Conservation (phyloP, 345 rosid genomes). For the Turnera subulata region DNA sequence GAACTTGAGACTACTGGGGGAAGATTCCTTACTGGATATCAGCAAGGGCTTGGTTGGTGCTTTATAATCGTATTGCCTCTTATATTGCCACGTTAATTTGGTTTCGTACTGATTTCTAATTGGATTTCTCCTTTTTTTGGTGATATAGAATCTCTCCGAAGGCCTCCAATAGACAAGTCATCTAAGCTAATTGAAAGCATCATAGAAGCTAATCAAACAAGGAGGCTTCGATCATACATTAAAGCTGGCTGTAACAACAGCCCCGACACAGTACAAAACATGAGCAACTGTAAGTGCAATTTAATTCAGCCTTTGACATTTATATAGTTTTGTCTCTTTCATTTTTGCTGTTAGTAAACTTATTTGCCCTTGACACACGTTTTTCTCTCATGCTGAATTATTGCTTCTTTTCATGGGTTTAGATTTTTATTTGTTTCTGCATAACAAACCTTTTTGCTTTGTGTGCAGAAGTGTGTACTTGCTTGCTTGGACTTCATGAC, state of each 20-base stretch:
- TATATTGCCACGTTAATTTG: not conserved
- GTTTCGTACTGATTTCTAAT: not conserved
- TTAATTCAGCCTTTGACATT: not conserved
- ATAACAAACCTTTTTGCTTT: too few species aligned
- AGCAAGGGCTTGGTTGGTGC: slow-evolving; percentile 50
- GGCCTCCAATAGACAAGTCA: slow-evolving; percentile 43
- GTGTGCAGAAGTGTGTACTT: slow-evolving; percentile 49
- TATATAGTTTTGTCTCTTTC: too few species aligned
- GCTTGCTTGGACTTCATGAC: slow-evolving; percentile 49
- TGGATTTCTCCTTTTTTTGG: slow-evolving; percentile 3
- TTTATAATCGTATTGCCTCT: not conserved
- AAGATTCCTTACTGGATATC: slow-evolving; percentile 46
- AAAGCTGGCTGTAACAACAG: slow-evolving; percentile 49
- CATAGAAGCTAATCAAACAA: slow-evolving; percentile 56
- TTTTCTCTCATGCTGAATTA: too few species aligned
- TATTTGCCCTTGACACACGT: too few species aligned
- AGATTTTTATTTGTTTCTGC: too few species aligned
- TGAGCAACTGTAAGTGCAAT: slow-evolving; percentile 54
- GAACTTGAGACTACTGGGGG: slow-evolving; percentile 43
- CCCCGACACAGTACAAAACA: slow-evolving; percentile 40
- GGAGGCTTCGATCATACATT: slow-evolving; percentile 51
- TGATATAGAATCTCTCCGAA: slow-evolving; percentile 52
- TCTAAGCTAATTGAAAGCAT: slow-evolving; percentile 51
- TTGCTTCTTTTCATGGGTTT: too few species aligned
- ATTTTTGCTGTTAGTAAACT: too few species aligned